Evolutionary conservation across 176 grass and related monocot species (phyloP), one percentile per base, ranked within the genome.

Genomic region (Bothriochloa decipiens): DNA sequence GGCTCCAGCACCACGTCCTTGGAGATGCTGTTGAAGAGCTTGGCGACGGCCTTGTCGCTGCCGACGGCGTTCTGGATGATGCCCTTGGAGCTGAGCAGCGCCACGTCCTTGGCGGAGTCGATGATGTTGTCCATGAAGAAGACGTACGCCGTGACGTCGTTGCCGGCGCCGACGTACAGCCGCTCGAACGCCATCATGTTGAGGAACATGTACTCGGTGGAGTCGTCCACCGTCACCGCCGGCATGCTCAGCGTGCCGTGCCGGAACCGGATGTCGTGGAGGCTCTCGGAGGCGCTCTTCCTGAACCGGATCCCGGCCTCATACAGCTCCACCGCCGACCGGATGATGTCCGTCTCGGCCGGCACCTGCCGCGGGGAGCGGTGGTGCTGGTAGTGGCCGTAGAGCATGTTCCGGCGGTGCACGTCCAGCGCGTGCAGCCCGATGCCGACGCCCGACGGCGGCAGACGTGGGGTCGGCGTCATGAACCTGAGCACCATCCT

Each of bases 71-170:
- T 97, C 82, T 91, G 89, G 83, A 94, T 94, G 83, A 97, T 84
- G 22, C 91, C 94, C 49, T 64, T 88, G 6, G 87, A 71, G 80
- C 71, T 86, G 9, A 97, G 91, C 74, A 94, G 76, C 67, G 75
- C 93, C 6, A 97, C 91, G 75, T 97, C 94, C 82, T 89, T 92
- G 22, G 87, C 83, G 0, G 91, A 97, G 55, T 97, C 87, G 71
- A 94, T 87, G 70, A 97, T 93, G 82, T 85, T 94, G 79, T 94
- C 94, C 94, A 97, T 97, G 89, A 97, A 97, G 88, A 97, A 97
- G n/a, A 97, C 84, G 65, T 94, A 97, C 0, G 95, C 89, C 1
- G 95, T 97, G 8, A 97, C 84, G 78, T 97, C 90, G 83, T 89
- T 94, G 11, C 95, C 95, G 5, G 90, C 90, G 29, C 86, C 88